phyloP scores from a whole-genome alignment of 139 green algal genomes.

The Trebouxia sp. region DNA sequence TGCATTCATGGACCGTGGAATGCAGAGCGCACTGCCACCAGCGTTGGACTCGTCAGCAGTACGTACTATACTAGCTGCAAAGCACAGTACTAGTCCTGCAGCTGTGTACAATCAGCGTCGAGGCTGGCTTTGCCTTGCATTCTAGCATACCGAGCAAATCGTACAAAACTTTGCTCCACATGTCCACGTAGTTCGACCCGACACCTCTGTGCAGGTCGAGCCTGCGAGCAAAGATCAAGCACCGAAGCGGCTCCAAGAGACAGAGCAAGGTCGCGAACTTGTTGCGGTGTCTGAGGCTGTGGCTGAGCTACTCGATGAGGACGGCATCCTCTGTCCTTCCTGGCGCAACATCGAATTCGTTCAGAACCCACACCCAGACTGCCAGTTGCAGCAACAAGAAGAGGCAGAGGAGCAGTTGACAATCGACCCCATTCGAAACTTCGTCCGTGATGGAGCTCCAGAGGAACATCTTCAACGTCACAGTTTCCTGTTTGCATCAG shows the following conservation, averaged over 20 bases:
- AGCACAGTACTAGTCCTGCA: neutral
- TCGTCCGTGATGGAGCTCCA: neutral
- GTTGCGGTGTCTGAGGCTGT: neutral
- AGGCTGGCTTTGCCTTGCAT: neutral
- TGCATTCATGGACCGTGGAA: neutral
- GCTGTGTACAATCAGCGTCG: neutral
- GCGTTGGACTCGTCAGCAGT: too few species aligned
- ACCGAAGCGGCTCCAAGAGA: neutral
- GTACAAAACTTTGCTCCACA: too few species aligned
- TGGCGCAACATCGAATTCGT: neutral
- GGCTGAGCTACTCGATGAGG: neutral
- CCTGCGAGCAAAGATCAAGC: neutral
- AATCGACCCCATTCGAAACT: neutral
- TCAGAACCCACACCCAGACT: neutral
- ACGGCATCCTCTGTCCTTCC: neutral
- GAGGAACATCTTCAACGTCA: neutral
- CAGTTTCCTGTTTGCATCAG: neutral
- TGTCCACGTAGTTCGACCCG: too few species aligned
- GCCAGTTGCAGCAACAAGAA: neutral
- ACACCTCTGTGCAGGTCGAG: neutral
- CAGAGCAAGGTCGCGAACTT: neutral
- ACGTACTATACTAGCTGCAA: too few species aligned
- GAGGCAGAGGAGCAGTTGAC: neutral
- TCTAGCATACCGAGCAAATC: too few species aligned
- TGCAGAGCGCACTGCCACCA: too few species aligned